Conservation (phyloP, 352 stramenopile genomes). For the Phytopythium montanum region DNA sequence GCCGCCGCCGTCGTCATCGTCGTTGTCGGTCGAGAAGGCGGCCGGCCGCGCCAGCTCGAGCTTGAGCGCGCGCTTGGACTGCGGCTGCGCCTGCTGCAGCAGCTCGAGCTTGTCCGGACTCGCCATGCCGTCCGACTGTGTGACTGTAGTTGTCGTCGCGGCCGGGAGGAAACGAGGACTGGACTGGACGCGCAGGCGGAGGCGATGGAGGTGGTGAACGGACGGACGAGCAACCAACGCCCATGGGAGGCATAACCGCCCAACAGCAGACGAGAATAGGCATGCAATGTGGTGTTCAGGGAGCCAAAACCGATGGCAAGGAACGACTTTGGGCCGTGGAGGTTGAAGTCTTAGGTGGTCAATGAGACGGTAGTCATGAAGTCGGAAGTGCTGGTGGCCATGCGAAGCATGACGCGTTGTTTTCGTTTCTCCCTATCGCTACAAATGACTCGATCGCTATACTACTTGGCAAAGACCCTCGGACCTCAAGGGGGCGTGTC, state of each 20-base stretch:
- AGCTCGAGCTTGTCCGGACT: not conserved
- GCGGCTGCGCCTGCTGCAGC: constrained; percentile 2
- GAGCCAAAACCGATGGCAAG: not conserved
- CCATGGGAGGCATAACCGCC: not conserved
- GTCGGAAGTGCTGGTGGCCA: not conserved
- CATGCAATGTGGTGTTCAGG: not conserved
- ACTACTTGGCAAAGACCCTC: not conserved
- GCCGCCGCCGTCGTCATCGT: constrained; percentile 18
- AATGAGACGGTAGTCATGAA: not conserved
- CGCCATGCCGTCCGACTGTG: too few species aligned
- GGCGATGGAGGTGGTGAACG: not conserved
- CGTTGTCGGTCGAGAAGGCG: constrained; percentile 21
- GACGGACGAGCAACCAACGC: not conserved
- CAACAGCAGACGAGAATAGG: not conserved
- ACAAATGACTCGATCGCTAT: constrained; percentile 1
- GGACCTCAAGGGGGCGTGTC: constrained; percentile 1
- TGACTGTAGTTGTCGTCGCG: not conserved
- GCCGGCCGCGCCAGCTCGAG: constrained; percentile 5
- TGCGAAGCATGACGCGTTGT: not conserved
- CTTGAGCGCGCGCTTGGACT: constrained; percentile 7
- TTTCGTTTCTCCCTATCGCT: constrained; percentile 1
- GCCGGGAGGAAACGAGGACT: constrained; percentile 3
- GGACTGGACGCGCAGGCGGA: not conserved
- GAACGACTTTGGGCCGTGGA: not conserved
- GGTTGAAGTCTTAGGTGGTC: not conserved